phyloP scores from a whole-genome alignment of 371 early-diverging fungal genomes.

The Mortierella sp. region DNA sequence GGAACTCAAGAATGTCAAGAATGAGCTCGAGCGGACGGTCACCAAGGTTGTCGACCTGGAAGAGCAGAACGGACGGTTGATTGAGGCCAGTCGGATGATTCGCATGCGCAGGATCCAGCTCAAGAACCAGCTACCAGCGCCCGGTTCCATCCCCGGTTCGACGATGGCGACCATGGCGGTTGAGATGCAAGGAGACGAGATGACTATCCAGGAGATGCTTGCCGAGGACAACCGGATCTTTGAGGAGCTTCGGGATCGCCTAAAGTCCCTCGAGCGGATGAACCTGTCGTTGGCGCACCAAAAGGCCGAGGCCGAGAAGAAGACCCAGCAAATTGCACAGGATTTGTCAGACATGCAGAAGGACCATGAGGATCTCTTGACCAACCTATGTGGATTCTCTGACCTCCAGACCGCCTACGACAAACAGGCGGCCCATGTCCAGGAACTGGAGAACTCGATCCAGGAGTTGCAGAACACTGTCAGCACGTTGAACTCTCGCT shows the following conservation, averaged over 20 bases:
- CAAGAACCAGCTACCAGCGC: conserved; percentile 52
- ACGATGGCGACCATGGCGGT: conserved; percentile 59
- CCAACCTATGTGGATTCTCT: conserved; percentile 24
- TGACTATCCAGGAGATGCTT: conserved; percentile 54
- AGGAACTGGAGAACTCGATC: conserved; percentile 39
- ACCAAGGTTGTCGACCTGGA: conserved; percentile 53
- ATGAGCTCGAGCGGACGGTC: conserved; percentile 34
- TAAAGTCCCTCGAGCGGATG: conserved; percentile 49
- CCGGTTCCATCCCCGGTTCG: conserved; percentile 54
- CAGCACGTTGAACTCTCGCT: conserved; percentile 40
- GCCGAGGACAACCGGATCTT: conserved; percentile 53
- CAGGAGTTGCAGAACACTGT: conserved; percentile 40
- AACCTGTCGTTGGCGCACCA: conserved; percentile 33
- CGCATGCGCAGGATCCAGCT: conserved; percentile 52
- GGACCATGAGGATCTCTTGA: conserved; percentile 34
- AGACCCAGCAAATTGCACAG: conserved; percentile 30
- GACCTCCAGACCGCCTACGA: conserved; percentile 35
- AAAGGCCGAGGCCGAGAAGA: conserved; percentile 47
- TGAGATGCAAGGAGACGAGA: conserved; percentile 61
- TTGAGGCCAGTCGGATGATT: conserved; percentile 42
- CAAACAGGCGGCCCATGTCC: conserved; percentile 37
- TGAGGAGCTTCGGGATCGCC: conserved; percentile 50
- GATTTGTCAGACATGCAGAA: conserved; percentile 34
- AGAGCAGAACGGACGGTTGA: conserved; percentile 53
- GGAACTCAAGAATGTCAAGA: conserved; percentile 50